Conservation (phyloP, 805 yeast species). For the Wickerhamiella nectarea region DNA sequence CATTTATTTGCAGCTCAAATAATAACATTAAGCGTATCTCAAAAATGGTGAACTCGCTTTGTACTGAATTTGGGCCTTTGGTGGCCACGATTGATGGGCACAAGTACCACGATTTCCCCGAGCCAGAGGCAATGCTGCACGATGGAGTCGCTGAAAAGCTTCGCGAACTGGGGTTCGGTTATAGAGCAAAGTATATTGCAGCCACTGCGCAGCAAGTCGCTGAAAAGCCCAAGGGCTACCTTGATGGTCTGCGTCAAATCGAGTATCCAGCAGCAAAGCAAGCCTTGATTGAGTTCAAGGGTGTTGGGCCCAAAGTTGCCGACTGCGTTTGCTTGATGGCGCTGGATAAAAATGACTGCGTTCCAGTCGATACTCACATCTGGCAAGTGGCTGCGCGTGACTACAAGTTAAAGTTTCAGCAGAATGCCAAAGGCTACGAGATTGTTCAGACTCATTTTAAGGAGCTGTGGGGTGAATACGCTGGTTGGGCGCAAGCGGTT, state of each 20-base stretch:
- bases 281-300: slow-evolving; percentile 51
- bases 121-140: slow-evolving; percentile 37
- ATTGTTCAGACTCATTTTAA: slow-evolving; percentile 47
- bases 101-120: slow-evolving; percentile 61
- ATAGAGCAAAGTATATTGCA: slow-evolving; percentile 77
- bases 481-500: slow-evolving; percentile 99
- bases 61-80: slow-evolving; percentile 53
- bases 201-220: slow-evolving; percentile 53
- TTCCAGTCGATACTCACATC: slow-evolving; percentile 94
- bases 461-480: slow-evolving; percentile 72
- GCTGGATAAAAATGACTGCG: slow-evolving; percentile 69
- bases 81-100: slow-evolving; percentile 41
- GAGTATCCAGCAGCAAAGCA: slow-evolving; percentile 42
- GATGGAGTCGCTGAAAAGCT: slow-evolving; percentile 33
- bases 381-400: slow-evolving; percentile 78
- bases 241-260: slow-evolving; percentile 33
- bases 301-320: slow-evolving; percentile 97
- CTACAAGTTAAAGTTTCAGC: slow-evolving; percentile 36
- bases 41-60: slow-evolving; percentile 73
- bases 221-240: slow-evolving; percentile 25
- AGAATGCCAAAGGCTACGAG: slow-evolving; percentile 37
- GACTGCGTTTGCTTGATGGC: slow-evolving; percentile 94
- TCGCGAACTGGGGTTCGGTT: slow-evolving; percentile 55
- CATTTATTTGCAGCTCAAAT: slow-evolving; percentile 91
- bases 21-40: slow-evolving; percentile 89